Conservation (phyloP, 2,329 filamentous ascomycete species). For the Pestalotiopsis sp. region DNA sequence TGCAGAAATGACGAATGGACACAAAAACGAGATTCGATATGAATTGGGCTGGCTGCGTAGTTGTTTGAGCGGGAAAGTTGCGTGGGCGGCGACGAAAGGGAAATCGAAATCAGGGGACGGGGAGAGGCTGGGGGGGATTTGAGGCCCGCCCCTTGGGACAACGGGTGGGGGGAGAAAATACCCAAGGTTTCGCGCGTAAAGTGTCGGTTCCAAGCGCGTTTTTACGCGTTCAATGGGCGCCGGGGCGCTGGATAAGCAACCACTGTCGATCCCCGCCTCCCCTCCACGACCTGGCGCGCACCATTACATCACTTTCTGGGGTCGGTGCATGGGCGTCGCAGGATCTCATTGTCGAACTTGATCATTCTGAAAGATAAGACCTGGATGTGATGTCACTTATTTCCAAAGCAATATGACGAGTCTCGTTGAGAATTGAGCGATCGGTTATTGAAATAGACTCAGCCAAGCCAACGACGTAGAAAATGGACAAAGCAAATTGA, state of each 20-base stretch:
- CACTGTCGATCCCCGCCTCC: not conserved
- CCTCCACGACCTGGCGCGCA: no score
- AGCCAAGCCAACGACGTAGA: no score
- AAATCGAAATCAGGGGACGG: not conserved
- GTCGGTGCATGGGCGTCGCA: not conserved
- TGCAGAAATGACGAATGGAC: not conserved
- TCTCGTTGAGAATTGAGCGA: no score
- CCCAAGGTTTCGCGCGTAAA: not conserved
- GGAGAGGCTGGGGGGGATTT: not conserved
- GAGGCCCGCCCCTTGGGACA: not conserved
- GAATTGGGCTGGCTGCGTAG: not conserved
- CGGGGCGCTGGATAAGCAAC: no score
- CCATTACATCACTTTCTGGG: not conserved
- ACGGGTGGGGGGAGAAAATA: not conserved
- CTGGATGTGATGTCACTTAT: no score
- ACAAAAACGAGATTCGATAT: not conserved
- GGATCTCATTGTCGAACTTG: no score
- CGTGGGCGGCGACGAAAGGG: not conserved
- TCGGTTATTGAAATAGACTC: no score
- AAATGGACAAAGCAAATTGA: no score
- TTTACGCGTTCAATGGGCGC: slow-evolving; percentile 9
- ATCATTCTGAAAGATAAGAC: no score
- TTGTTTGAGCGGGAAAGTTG: not conserved
- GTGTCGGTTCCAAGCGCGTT: not conserved
- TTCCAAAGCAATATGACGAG: no score